Percentiles rank a stretch among this genome's conserved stretches.
Evolutionary conservation across 805 yeast genomes (phyloP).

Genomic region (Saturnispora mendoncae): DNA sequence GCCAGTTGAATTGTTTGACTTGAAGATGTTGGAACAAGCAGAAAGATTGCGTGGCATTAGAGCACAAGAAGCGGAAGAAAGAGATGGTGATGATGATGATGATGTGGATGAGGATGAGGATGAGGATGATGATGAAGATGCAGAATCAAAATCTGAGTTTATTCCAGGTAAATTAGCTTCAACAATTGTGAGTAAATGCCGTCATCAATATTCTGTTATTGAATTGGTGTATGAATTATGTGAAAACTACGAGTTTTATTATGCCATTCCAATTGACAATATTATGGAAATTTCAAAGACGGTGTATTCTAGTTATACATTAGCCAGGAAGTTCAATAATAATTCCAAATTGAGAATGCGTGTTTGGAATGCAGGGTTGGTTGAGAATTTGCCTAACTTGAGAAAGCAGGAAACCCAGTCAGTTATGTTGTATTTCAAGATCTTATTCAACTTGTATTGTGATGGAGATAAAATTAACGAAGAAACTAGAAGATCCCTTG

Average conservation of each 20-base stretch:
- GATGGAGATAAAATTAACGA: slow-evolving; percentile 45
- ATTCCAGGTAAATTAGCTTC: slow-evolving; percentile 41
- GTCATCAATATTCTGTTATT: slow-evolving; percentile 79
- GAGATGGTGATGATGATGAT: slow-evolving; percentile 9
- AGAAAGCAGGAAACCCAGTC: slow-evolving; percentile 87
- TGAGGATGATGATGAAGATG: slow-evolving; percentile 12
- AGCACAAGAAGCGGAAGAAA: slow-evolving; percentile 21
- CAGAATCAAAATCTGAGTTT: slow-evolving; percentile 6
- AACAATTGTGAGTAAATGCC: slow-evolving; percentile 79
- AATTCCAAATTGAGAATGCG: slow-evolving; percentile 83
- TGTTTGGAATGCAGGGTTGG: slow-evolving; percentile 84
- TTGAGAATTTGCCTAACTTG: slow-evolving; percentile 85
- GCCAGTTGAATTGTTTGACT: slow-evolving; percentile 71
- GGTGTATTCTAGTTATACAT: slow-evolving; percentile 62
- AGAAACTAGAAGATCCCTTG: slow-evolving; percentile 41
- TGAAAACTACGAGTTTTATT: slow-evolving; percentile 60
- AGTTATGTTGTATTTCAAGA: slow-evolving; percentile 75
- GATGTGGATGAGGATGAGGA: slow-evolving; percentile 6
- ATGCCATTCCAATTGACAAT: slow-evolving; percentile 55
- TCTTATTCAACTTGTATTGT: slow-evolving; percentile 71
- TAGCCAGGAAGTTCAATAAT: slow-evolving; percentile 81
- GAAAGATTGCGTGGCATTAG: slow-evolving; percentile 18
- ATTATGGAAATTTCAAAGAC: slow-evolving; percentile 51
- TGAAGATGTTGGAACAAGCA: slow-evolving; percentile 28
- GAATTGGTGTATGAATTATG: slow-evolving; percentile 77